Conservation (phyloP, 202 grass and related monocot genomes). For the Brachypodium distachyon region DNA sequence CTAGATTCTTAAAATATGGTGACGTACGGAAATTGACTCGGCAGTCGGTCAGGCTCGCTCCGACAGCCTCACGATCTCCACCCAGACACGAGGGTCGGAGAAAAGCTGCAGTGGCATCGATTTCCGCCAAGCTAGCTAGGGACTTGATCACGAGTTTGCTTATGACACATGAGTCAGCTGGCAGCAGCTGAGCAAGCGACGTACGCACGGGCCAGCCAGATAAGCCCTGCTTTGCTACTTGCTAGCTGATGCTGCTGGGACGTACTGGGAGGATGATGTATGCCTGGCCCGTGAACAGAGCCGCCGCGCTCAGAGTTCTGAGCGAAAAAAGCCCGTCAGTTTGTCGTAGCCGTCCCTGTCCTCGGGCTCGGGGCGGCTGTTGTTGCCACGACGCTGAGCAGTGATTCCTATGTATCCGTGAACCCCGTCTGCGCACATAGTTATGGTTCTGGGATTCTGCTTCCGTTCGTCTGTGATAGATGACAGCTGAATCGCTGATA, state of each 20-base stretch:
- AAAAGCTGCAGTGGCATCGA: neutral
- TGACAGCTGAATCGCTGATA: neutral
- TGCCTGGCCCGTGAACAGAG: neutral
- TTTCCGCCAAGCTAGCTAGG: neutral
- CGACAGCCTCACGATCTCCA: constrained; percentile 26
- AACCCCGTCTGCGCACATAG: neutral
- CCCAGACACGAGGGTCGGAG: constrained; percentile 19
- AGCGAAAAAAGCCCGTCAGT: neutral
- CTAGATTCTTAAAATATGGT: neutral
- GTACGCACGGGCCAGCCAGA: neutral
- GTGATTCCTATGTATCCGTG: neutral
- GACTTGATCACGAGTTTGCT: constrained; percentile 12
- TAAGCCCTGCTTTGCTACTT: neutral
- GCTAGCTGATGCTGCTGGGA: neutral
- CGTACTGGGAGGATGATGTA: constrained; percentile 8
- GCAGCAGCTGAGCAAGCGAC: neutral
- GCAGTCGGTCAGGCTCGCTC: neutral
- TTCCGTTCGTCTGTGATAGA: no score
- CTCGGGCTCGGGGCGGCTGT: neutral
- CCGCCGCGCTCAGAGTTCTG: neutral
- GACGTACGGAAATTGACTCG: constrained; percentile 5
- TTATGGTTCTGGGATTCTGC: neutral
- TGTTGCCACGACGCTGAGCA: neutral
- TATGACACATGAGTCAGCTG: constrained; percentile 5
- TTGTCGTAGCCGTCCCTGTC: neutral